Evolutionary conservation across 2,329 filamentous ascomycete genomes (phyloP), one percentile per base, ranked within the genome.

Genomic region (Verruconis gallopava): DNA sequence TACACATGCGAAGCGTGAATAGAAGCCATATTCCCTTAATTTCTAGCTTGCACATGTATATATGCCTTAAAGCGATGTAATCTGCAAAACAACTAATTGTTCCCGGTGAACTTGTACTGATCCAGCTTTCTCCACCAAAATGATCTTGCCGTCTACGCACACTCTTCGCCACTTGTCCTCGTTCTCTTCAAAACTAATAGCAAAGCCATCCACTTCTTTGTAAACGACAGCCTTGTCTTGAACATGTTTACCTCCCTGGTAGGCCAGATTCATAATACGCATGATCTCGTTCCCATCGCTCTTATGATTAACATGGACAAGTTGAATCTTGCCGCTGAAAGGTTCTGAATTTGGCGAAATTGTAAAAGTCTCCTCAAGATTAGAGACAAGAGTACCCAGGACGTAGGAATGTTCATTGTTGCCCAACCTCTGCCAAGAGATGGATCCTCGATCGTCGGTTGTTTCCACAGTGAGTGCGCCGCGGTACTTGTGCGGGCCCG

Each of bases 101-200:
- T 36, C 33, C 6, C 33, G 12, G 9, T 36, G 11, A n/a, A 94
- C 71, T 45, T 75, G 72, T 59, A 93, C 73, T 68, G 75, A 79
- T 0, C 86, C 86, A 2, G 72, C 77, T 40, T 67, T 58, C 15
- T 81, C 79, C 1, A 94, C 64, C 45, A 75, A 71, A 3, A 95
- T 75, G 52, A 93, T 93, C 41, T 81, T 85, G 3, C 89, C 89
- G 59, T 96, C 89, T n/a, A 96, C 69, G 57, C 89, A 96, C 12
- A 93, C 73, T 53, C 88, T 76, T 46, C 89, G 70, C 86, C 86
- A 95, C 40, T 77, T 67, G 1, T 65, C 66, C n/a, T 85, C 76
- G 13, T 73, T 65, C 53, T 91, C 83, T 5, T 42, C 36, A 25
- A 85, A 77, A 13, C 73, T 69, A 37, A 95, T 75, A 44, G 63